phyloP scores from a whole-genome alignment of 805 yeast genomes.

The Candida methanosorbosa region DNA sequence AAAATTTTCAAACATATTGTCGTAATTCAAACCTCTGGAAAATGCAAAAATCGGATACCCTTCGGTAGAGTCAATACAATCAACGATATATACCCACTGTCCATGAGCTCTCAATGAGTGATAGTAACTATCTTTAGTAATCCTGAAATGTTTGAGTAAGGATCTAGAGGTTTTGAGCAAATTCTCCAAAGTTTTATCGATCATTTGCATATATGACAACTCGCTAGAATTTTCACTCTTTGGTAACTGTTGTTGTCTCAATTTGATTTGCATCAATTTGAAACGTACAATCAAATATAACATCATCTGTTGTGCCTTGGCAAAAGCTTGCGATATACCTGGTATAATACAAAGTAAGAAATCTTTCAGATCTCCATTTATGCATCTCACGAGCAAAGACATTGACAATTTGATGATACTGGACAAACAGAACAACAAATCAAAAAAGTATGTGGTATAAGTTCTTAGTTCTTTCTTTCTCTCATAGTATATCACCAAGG shows the following conservation, averaged over 20 bases:
- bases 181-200: neutral
- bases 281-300: constrained; percentile 7
- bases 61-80: constrained; percentile 8
- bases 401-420: no score
- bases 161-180: constrained; percentile 4
- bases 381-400: no score
- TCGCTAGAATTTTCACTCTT: no score
- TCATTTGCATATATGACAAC: no score
- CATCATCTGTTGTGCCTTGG: constrained; percentile 7
- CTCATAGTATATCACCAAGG: no score
- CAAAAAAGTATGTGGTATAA: no score
- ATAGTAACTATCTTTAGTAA: constrained; percentile 13
- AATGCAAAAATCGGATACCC: constrained; percentile 9
- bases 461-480: no score
- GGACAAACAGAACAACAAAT: no score
- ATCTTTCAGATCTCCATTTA: constrained; percentile 3
- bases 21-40: neutral
- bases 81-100: constrained; percentile 5
- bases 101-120: constrained; percentile 7
- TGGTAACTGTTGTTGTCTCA: no score
- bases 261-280: constrained; percentile 2
- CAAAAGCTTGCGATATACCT: constrained; percentile 3
- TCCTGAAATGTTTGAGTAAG: constrained; percentile 6
- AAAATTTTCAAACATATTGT: no score
- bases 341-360: constrained; percentile 4